Percentiles rank a stretch among this genome's conserved stretches.
Conservation (phyloP, 2,329 filamentous ascomycete species). For the Dryadomyces quercus-mongolicae region DNA sequence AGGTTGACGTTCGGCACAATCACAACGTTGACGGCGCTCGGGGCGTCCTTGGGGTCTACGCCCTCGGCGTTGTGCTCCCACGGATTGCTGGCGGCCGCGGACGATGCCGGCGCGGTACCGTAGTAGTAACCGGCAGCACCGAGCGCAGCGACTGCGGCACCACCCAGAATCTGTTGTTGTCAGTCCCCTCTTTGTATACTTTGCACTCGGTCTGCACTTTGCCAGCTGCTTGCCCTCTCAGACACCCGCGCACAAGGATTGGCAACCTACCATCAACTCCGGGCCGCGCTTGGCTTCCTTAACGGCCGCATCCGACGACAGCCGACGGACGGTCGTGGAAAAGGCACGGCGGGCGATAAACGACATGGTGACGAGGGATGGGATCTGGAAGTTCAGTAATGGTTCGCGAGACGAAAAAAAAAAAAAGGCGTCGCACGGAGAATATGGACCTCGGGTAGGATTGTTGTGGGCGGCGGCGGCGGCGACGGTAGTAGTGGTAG, state of each 20-base stretch:
- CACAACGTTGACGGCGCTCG: slow-evolving; percentile 89
- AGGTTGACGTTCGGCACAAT: slow-evolving; percentile 88
- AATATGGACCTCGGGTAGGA: slow-evolving; percentile 3
- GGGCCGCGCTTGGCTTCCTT: slow-evolving; percentile 47
- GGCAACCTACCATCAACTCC: slow-evolving; percentile 30
- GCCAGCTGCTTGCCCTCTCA: neutral
- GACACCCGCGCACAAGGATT: neutral
- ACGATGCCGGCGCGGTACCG: slow-evolving; percentile 73
- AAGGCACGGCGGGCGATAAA: slow-evolving; percentile 42
- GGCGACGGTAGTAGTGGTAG: neutral
- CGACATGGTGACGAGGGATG: slow-evolving; percentile 39
- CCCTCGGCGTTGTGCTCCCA: slow-evolving; percentile 66
- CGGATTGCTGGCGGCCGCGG: slow-evolving; percentile 60
- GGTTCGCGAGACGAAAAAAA: neutral
- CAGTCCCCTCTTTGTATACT: neutral
- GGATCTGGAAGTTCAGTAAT: slow-evolving; percentile 12
- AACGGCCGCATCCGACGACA: slow-evolving; percentile 28
- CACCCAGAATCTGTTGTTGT: slow-evolving; percentile 62
- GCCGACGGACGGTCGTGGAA: slow-evolving; percentile 14
- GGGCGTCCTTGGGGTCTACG: slow-evolving; percentile 72
- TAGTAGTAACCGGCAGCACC: slow-evolving; percentile 85
- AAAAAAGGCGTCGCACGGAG: slow-evolving; percentile 7
- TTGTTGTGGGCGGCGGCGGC: neutral
- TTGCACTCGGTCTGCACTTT: no score
- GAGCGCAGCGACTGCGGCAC: slow-evolving; percentile 81